phyloP scores from a whole-genome alignment of 495 filamentous ascomycete species.

The Penicillium taxi region DNA sequence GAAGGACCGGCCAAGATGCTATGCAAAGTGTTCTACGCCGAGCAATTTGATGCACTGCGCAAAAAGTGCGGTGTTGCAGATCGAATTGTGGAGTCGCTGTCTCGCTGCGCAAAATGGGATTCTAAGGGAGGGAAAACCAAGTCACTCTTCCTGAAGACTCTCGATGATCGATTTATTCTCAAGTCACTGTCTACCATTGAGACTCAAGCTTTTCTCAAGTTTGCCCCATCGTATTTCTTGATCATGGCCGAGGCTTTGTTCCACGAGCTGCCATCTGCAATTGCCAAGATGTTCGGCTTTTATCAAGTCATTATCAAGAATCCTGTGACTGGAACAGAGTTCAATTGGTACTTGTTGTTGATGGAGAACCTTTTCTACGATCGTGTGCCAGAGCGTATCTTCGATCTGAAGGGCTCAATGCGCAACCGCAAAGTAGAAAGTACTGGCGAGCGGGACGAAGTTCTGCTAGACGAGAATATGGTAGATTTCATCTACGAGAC shows the following conservation, averaged over 20 bases:
- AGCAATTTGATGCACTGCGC: conserved; percentile 93
- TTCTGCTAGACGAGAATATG: conserved; percentile 97
- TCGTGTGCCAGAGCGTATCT: conserved; percentile 81
- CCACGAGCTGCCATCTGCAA: conserved; percentile 91
- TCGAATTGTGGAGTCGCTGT: conserved; percentile 90
- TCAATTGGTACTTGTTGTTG: conserved; percentile 86
- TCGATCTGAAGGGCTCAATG: conserved; percentile 98
- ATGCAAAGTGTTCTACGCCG: conserved; percentile 96
- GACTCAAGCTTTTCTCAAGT: conserved; percentile 86
- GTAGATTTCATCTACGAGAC: conserved; percentile 98
- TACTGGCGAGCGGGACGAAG: conserved; percentile 91
- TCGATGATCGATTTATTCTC: conserved; percentile 88
- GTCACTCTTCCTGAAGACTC: conserved; percentile 94
- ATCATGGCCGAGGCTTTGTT: conserved; percentile 95
- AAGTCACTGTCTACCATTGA: conserved; percentile 86
- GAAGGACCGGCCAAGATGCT: conserved; percentile 89
- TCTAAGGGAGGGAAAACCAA: conserved; percentile 98
- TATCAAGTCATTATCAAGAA: conserved; percentile 97
- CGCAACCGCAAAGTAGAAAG: conserved; percentile 91
- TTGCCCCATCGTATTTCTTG: conserved; percentile 93
- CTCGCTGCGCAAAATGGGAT: conserved; percentile 94
- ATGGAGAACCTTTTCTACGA: conserved; percentile 99
- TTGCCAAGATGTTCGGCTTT: conserved; percentile 98
- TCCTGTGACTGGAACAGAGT: conserved; percentile 80
- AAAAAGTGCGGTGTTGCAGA: conserved; percentile 87